Conservation (phyloP, 176 grass and related monocot species). For the Zoysia japonica region DNA sequence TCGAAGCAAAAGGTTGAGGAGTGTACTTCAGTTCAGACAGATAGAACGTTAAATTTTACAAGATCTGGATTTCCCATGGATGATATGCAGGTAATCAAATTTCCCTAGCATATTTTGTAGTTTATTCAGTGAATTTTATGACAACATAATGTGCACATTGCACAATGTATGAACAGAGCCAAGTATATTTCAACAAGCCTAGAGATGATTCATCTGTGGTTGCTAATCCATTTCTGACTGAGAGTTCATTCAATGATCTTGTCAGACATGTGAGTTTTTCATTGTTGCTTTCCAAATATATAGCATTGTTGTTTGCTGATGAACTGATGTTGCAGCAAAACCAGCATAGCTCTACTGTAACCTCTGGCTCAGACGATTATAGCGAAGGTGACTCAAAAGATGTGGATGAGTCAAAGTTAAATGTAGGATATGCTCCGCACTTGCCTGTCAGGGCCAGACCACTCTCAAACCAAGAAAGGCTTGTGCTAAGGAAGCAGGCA, state of each 20-base stretch:
- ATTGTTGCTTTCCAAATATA: conserved; percentile 18
- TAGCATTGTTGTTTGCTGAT: conserved; percentile 27
- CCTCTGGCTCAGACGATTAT: conserved; percentile 20
- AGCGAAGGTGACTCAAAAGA: conserved; percentile 28
- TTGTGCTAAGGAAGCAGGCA: conserved; percentile 87
- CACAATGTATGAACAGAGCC: conserved; percentile 38
- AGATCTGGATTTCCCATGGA: conserved; percentile 32
- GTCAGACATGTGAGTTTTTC: conserved; percentile 46
- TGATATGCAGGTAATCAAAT: conserved; percentile 33
- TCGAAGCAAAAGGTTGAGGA: conserved; percentile 20
- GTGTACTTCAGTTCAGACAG: conserved; percentile 25
- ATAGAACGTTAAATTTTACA: conserved; percentile 27
- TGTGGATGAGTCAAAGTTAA: conserved; percentile 20
- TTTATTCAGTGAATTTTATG: conserved; percentile 25
- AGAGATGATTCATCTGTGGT: conserved; percentile 12
- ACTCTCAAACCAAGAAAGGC: conserved; percentile 91
- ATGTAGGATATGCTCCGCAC: conserved; percentile 34
- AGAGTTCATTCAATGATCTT: conserved; percentile 23
- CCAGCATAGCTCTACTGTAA: conserved; percentile 38
- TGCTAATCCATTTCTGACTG: not conserved
- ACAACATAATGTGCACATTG: conserved; percentile 27
- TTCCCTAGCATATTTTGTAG: not conserved
- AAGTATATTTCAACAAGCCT: conserved; percentile 13
- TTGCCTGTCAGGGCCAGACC: conserved; percentile 51
- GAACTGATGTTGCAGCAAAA: conserved; percentile 48